Evolutionary conservation across 306 rosid genomes (phyloP).

Genomic region (Prunus fruticosa): DNA sequence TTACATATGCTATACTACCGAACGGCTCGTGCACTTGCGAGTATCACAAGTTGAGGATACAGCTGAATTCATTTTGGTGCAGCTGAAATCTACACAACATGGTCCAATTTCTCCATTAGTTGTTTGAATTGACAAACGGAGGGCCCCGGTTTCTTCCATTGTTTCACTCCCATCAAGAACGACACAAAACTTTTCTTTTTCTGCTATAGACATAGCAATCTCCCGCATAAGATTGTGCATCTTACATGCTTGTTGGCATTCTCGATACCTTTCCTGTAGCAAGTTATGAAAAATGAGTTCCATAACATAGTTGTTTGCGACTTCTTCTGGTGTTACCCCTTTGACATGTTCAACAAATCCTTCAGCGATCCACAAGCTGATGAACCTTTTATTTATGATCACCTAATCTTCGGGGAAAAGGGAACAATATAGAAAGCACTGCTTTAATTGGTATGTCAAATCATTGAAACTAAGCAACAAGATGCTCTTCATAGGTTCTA

Average conservation of each 20-base stretch:
- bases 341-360: slow-evolving; percentile 8
- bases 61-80: too few relatives aligned
- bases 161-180: not conserved
- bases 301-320: slow-evolving; percentile 9
- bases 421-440: slow-evolving; percentile 3
- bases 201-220: not conserved
- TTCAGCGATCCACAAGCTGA: slow-evolving; percentile 16
- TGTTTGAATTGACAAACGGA: slow-evolving; percentile 9
- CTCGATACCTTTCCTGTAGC: not conserved
- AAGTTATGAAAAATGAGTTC: slow-evolving; percentile 18
- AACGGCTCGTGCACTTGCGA: too few relatives aligned
- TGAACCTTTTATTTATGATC: not conserved
- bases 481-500: slow-evolving; percentile 12
- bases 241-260: not conserved
- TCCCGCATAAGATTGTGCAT: slow-evolving; percentile 25
- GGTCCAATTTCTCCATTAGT: not conserved
- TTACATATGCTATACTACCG: too few relatives aligned
- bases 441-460: slow-evolving; percentile 18
- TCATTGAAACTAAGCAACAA: slow-evolving; percentile 25
- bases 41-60: too few relatives aligned
- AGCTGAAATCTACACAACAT: too few relatives aligned
- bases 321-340: not conserved
- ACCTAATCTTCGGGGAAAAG: not conserved
- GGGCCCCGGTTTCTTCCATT: not conserved
- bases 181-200: slow-evolving; percentile 8